Evolutionary conservation across 176 grass and related monocot species (phyloP).

Genomic region (Tillandsia fasciculata): DNA sequence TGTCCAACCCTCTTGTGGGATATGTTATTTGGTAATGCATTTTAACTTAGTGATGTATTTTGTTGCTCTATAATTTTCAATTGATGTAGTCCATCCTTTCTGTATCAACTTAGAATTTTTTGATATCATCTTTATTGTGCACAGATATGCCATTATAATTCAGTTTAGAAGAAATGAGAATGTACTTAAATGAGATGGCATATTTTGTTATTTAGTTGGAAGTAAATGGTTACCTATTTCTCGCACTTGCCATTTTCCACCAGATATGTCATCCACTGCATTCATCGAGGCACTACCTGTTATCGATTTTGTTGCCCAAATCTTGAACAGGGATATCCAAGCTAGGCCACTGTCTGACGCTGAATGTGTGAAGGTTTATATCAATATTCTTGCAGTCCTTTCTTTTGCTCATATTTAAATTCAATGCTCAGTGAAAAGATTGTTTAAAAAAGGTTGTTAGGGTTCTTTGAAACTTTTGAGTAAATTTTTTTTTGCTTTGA

Average conservation of each 20-base stretch:
- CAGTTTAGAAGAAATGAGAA: too few species aligned
- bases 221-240: neutral
- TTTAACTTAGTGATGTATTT: neutral
- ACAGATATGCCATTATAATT: too few species aligned
- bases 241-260: constrained; percentile 8
- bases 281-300: constrained; percentile 84
- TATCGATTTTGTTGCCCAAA: constrained; percentile 56
- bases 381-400: neutral
- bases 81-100: too few species aligned
- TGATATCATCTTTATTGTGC: too few species aligned
- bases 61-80: neutral
- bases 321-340: constrained; percentile 61
- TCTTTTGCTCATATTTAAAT: constrained; percentile 3
- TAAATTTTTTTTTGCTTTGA: neutral
- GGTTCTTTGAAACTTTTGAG: neutral
- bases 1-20: neutral
- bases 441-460: neutral
- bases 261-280: constrained; percentile 95
- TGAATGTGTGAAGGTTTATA: constrained; percentile 74
- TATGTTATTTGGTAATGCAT: neutral
- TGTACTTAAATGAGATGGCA: too few species aligned
- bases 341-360: constrained; percentile 65
- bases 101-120: too few species aligned
- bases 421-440: neutral
- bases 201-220: too few species aligned